A percentile compares a stretch with the other conserved stretches of the same genome.
phyloP scores from a whole-genome alignment of 192 early-diverging fungal genomes.

The Coemansia sp. region DNA sequence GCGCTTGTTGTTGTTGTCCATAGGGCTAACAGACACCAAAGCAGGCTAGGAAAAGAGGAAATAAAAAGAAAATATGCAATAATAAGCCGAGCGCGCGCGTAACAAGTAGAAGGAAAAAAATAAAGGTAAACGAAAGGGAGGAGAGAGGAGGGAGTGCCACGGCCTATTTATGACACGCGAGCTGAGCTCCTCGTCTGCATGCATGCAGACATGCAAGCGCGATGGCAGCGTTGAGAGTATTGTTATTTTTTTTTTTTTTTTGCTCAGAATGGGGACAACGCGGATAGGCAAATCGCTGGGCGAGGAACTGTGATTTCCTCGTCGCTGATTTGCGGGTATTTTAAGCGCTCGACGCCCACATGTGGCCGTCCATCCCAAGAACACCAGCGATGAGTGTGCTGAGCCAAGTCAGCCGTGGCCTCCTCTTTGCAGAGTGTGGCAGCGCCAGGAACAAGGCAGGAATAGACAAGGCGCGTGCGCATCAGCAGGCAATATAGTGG shows the following conservation, averaged over 20 bases:
- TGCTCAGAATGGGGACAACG: too few species aligned
- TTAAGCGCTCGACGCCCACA: too few species aligned
- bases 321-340: too few species aligned
- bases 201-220: not conserved
- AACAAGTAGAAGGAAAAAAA: not conserved
- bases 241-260: not conserved
- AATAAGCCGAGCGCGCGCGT: not conserved
- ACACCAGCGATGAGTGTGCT: not conserved
- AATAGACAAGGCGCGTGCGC: not conserved
- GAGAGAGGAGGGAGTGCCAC: not conserved
- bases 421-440: too few species aligned
- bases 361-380: too few species aligned
- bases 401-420: not conserved
- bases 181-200: not conserved
- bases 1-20: conserved; percentile 36
- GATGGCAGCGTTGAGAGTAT: not conserved
- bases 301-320: conserved; percentile 2
- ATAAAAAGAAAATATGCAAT: not conserved
- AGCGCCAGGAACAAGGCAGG: not conserved
- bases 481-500: not conserved
- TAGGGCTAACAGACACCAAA: not conserved
- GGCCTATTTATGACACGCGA: not conserved
- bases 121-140: not conserved
- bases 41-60: not conserved
- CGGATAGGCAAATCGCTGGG: not conserved